phyloP scores from a whole-genome alignment of 148 eudicot species.

The Cornus florida region DNA sequence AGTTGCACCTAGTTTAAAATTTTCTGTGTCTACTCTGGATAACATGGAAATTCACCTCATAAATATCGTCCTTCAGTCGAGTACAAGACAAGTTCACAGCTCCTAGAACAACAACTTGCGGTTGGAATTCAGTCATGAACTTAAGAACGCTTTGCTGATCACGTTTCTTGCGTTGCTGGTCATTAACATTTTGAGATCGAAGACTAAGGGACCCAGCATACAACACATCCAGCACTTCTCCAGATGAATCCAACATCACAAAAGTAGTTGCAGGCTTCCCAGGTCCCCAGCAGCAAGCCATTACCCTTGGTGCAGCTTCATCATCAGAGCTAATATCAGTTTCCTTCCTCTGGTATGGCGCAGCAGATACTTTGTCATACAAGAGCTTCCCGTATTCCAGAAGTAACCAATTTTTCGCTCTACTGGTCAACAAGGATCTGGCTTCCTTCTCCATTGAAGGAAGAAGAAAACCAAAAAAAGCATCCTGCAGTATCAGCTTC shows the following conservation, averaged over 20 bases:
- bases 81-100: conserved; percentile 87
- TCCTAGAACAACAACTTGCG: conserved; percentile 89
- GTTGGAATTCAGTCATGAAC: conserved; percentile 97
- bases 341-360: conserved; percentile 88
- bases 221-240: conserved; percentile 85
- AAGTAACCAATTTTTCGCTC: conserved; percentile 78
- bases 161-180: conserved; percentile 85
- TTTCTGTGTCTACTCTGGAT: neutral
- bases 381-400: conserved; percentile 75
- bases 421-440: conserved; percentile 65
- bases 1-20: no score
- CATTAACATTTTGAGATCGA: conserved; percentile 66
- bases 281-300: conserved; percentile 99
- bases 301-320: conserved; percentile 90
- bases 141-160: conserved; percentile 80
- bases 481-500: conserved; percentile 80
- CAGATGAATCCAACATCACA: conserved; percentile 95
- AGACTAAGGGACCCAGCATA: conserved; percentile 74
- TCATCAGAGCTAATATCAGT: conserved; percentile 65
- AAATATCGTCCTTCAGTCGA: conserved; percentile 83
- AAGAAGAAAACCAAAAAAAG: conserved; percentile 53
- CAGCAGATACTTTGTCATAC: conserved; percentile 86
- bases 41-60: conserved; percentile 53
- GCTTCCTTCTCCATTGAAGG: conserved; percentile 98
- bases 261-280: conserved; percentile 91